Conservation (phyloP, 2,329 filamentous ascomycete genomes). For the Diaporthe eres region DNA sequence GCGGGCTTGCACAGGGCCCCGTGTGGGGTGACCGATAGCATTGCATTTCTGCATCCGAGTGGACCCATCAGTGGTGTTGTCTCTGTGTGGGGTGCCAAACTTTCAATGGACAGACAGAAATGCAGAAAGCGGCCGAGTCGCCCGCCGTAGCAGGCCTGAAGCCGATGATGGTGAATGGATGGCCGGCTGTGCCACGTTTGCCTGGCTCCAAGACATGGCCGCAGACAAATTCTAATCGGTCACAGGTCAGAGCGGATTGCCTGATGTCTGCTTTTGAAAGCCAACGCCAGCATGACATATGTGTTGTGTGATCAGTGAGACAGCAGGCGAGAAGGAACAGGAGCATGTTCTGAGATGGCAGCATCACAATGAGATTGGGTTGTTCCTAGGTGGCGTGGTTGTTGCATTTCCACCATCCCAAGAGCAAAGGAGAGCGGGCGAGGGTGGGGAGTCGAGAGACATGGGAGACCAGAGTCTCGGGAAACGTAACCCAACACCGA, state of each 20-base stretch:
- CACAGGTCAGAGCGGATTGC: conserved; percentile 1
- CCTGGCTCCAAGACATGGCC: not conserved
- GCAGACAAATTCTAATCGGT: not conserved
- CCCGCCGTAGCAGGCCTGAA: conserved; percentile 28
- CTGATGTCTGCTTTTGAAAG: conserved; percentile 10
- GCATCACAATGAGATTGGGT: conserved; percentile 16
- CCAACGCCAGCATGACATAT: conserved; percentile 20
- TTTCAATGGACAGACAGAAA: conserved; percentile 3
- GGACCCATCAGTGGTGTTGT: conserved; percentile 33
- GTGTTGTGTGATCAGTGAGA: conserved; percentile 33
- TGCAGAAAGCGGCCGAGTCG: conserved; percentile 25
- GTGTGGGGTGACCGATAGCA: conserved; percentile 27
- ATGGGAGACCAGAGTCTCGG: conserved; percentile 18
- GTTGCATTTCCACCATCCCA: conserved; percentile 1
- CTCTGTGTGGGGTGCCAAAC: conserved; percentile 18
- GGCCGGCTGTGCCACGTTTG: conserved; percentile 5
- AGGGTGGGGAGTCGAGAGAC: conserved; percentile 22
- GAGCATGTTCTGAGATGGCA: not conserved
- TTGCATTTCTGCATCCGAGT: conserved; percentile 14
- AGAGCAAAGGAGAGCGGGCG: not conserved
- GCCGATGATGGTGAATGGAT: conserved; percentile 8
- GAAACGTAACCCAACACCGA: conserved; percentile 35
- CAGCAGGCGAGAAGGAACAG: not conserved
- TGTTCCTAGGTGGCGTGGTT: conserved; percentile 32
- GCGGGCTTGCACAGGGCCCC: conserved; percentile 18